Evolutionary conservation across 164 flowering plant genomes (phyloP).

Genomic region (Nymphaea colorata): DNA sequence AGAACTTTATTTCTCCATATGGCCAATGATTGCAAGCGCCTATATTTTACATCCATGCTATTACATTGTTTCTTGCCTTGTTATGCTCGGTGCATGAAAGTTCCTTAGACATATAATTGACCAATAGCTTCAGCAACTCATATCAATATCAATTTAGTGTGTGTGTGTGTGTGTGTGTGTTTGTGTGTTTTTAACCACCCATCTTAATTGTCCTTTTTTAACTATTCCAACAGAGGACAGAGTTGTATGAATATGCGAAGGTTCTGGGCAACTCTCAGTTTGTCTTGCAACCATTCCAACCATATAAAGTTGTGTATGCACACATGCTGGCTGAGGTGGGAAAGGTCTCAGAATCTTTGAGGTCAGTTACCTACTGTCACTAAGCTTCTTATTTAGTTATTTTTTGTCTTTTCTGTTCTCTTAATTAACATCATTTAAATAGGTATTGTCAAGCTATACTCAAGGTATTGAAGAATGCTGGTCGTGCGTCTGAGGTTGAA

Average conservation of each 20-base stretch:
- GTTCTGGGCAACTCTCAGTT: conserved; percentile 81
- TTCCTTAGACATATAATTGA: not conserved
- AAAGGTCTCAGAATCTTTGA: conserved; percentile 49
- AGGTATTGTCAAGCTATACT: conserved; percentile 67
- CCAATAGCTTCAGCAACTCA: not conserved
- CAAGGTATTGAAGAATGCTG: conserved; percentile 48
- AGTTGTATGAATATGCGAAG: conserved; percentile 32
- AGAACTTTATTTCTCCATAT: no score
- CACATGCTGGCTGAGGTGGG: conserved; percentile 80
- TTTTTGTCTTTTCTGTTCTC: not conserved
- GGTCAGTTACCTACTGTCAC: not conserved
- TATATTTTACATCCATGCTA: no score
- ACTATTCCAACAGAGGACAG: conserved; percentile 7
- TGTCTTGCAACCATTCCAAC: conserved; percentile 63
- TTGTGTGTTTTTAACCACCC: not conserved
- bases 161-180: no score
- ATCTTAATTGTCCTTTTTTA: not conserved
- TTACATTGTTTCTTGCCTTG: no score
- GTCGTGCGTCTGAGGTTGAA: conserved; percentile 58
- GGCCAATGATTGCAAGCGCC: no score
- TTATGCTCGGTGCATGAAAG: not conserved
- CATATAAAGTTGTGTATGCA: conserved; percentile 68
- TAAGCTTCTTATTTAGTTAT: not conserved
- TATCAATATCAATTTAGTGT: not conserved
- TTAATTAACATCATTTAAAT: not conserved